Conservation (phyloP, 345 rosid species). For the Salix purpurea region DNA sequence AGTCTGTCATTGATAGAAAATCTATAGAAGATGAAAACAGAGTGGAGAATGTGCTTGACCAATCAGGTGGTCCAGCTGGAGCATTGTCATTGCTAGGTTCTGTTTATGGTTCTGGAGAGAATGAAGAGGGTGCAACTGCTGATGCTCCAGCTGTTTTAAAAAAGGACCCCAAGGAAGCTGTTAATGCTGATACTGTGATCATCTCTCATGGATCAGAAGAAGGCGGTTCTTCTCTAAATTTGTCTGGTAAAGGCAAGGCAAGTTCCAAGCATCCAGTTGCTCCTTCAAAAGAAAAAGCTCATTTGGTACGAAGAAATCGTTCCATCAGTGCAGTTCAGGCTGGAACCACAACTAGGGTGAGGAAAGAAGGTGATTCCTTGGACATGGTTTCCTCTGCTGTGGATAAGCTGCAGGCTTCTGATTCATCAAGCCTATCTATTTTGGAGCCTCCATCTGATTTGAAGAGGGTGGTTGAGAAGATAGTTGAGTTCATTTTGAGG, state of each 20-base stretch:
- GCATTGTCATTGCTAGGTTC: slow-evolving; percentile 89
- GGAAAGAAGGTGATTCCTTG: slow-evolving; percentile 36
- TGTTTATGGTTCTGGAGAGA: slow-evolving; percentile 74
- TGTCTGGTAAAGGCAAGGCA: slow-evolving; percentile 29
- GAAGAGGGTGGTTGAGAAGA: slow-evolving; percentile 82
- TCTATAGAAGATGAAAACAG: slow-evolving; percentile 45
- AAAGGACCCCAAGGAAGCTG: slow-evolving; percentile 25
- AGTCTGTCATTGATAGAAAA: slow-evolving; percentile 26
- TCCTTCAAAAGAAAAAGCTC: slow-evolving; percentile 42
- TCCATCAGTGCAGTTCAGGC: slow-evolving; percentile 41
- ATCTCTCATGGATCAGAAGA: slow-evolving; percentile 37
- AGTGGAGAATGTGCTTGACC: slow-evolving; percentile 24
- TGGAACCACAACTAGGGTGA: slow-evolving; percentile 36
- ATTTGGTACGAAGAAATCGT: slow-evolving; percentile 48
- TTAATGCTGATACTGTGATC: slow-evolving; percentile 23
- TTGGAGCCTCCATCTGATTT: slow-evolving; percentile 83
- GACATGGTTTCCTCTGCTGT: slow-evolving; percentile 21
- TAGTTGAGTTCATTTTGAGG: slow-evolving; percentile 78
- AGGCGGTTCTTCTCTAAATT: slow-evolving; percentile 24
- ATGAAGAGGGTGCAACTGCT: slow-evolving; percentile 58
- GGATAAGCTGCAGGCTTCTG: slow-evolving; percentile 36
- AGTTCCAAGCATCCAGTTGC: slow-evolving; percentile 33
- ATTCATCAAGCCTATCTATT: slow-evolving; percentile 30
- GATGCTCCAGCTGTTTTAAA: slow-evolving; percentile 25
- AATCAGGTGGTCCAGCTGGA: slow-evolving; percentile 37